A percentile compares a stretch with the other conserved stretches of the same genome.
Conservation (phyloP, 2,329 filamentous ascomycete genomes). For the Cadophora sp. region DNA sequence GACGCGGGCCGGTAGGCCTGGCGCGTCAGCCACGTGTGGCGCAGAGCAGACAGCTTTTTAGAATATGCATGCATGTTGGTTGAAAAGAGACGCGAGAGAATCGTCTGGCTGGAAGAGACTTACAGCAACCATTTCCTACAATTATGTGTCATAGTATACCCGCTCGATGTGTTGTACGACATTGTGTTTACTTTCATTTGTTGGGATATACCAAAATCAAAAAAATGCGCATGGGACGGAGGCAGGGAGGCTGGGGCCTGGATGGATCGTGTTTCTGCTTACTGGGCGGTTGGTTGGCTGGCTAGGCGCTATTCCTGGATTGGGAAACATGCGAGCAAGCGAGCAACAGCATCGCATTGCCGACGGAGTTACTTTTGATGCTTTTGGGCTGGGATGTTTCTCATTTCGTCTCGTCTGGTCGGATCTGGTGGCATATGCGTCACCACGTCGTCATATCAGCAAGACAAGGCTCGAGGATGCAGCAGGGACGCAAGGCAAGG, state of each 20-base stretch:
- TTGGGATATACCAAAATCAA: conserved; percentile 5
- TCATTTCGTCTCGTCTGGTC: conserved; percentile 10
- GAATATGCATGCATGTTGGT: conserved; percentile 10
- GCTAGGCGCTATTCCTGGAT: conserved; percentile 1
- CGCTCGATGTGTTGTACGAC: conserved; percentile 18
- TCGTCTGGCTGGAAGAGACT: not conserved
- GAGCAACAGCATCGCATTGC: not conserved
- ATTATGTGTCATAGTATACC: conserved; percentile 29
- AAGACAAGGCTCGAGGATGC: not conserved
- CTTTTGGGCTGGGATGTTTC: not conserved
- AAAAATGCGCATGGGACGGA: not conserved
- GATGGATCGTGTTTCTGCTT: not conserved
- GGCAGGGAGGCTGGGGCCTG: not conserved
- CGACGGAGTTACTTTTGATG: not conserved
- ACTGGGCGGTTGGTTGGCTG: not conserved
- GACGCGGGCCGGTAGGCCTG: conserved; percentile 24
- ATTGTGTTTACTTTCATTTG: not conserved
- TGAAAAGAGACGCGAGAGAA: not conserved
- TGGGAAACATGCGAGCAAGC: conserved; percentile 11
- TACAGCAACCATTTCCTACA: too few relatives aligned
- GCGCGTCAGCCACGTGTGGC: conserved; percentile 18
- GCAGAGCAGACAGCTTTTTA: conserved; percentile 1
- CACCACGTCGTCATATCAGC: not conserved
- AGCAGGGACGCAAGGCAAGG: too few relatives aligned
- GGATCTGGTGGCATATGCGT: conserved; percentile 11